Conservation (phyloP, 768 basidiomycete genomes). For the Pisolithus microcarpus region DNA sequence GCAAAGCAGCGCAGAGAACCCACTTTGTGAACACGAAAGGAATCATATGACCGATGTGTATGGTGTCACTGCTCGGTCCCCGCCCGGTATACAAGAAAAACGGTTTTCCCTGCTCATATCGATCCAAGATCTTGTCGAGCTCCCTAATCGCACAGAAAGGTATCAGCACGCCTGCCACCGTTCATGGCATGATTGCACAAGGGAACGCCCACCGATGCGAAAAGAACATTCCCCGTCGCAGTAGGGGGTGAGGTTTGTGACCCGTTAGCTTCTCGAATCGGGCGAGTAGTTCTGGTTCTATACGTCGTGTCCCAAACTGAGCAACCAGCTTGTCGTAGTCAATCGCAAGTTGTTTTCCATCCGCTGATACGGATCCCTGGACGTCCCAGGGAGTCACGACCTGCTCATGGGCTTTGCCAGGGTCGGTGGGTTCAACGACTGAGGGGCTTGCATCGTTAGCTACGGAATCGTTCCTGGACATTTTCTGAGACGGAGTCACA, state of each 20-base stretch:
- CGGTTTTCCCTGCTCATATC: slow-evolving; percentile 94
- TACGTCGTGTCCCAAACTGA: slow-evolving; percentile 85
- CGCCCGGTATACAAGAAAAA: slow-evolving; percentile 98
- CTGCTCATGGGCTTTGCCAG: slow-evolving; percentile 45
- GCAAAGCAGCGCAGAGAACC: slow-evolving; percentile 18
- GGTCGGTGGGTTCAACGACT: slow-evolving; percentile 24
- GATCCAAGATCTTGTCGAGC: slow-evolving; percentile 86
- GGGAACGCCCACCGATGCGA: slow-evolving; percentile 73
- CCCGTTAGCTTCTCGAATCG: slow-evolving; percentile 92
- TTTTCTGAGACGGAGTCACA: not conserved
- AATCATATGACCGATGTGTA: slow-evolving; percentile 97
- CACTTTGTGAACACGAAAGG: slow-evolving; percentile 97
- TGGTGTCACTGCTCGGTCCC: slow-evolving; percentile 92
- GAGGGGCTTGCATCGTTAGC: slow-evolving; percentile 1
- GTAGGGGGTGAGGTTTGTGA: slow-evolving; percentile 75
- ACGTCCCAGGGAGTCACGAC: slow-evolving; percentile 98
- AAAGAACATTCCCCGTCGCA: slow-evolving; percentile 93
- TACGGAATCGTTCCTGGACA: slow-evolving; percentile 1
- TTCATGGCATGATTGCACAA: not conserved
- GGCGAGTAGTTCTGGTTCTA: slow-evolving; percentile 70
- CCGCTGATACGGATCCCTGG: slow-evolving; percentile 77
- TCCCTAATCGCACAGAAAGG: slow-evolving; percentile 48
- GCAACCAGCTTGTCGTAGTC: slow-evolving; percentile 94
- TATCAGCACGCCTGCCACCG: not conserved
- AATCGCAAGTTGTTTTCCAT: slow-evolving; percentile 89